A percentile compares a stretch with the other conserved stretches of the same genome.
Evolutionary conservation across 2,329 filamentous ascomycete genomes (phyloP).

Genomic region (Fusarium tupiense): DNA sequence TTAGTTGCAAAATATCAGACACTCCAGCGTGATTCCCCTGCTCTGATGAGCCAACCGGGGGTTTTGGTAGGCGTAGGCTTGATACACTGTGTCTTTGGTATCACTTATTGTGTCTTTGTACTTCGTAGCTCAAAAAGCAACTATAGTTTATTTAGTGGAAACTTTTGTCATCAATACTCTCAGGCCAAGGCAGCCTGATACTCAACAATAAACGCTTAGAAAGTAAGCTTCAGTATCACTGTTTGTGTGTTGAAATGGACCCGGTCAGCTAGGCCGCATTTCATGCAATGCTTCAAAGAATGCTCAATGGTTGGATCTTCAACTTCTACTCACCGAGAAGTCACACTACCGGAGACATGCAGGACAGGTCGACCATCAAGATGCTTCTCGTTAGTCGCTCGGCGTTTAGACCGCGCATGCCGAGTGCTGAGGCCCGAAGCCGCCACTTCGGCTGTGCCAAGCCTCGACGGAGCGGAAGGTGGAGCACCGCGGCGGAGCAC

Average conservation of each 20-base stretch:
- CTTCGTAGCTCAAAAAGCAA: not conserved
- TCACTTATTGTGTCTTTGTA: not conserved
- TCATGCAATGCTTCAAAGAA: not conserved
- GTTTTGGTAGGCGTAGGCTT: not conserved
- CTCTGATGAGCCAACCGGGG: not conserved
- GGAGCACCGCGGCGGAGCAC: conserved; percentile 36
- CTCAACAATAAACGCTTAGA: not conserved
- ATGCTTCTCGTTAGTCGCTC: not conserved
- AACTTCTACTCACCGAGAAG: not conserved
- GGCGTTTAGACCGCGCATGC: conserved; percentile 7
- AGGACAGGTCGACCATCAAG: not conserved
- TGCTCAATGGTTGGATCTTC: not conserved
- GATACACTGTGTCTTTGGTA: not conserved
- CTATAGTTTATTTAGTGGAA: not conserved
- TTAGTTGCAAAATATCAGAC: not conserved
- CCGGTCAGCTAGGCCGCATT: not conserved
- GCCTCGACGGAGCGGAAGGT: conserved; percentile 27
- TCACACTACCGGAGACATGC: not conserved
- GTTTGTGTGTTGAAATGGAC: not conserved
- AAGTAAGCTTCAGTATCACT: not conserved
- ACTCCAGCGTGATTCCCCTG: not conserved
- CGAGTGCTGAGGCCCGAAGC: conserved; percentile 12
- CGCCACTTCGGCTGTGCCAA: conserved; percentile 23
- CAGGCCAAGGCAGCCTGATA: not conserved
- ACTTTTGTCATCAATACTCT: not conserved